Evolutionary conservation across 1,284 basidiomycete species (phyloP), one percentile per base, ranked within the genome.

Genomic region (Fomes fomentarius): DNA sequence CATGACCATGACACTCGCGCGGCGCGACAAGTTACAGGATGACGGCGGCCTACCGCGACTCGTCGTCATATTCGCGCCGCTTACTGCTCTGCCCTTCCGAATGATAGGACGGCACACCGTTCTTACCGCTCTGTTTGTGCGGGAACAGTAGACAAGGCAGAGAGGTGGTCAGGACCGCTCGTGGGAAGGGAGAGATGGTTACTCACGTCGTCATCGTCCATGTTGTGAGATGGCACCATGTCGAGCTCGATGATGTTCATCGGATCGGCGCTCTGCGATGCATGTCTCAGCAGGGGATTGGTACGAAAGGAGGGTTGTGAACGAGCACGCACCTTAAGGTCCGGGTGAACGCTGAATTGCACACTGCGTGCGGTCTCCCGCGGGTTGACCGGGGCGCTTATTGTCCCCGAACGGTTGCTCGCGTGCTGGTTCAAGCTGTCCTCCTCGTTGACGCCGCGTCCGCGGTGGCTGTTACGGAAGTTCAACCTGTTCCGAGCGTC

Each of bases 381-480:
- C 9, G 52, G 41, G 10, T 42, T 50, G 6, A 26, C 40, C 28
- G 55, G 50, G 14, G 21, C 42, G n/a, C 45, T 52, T 11, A 49
- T n/a, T n/a, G 56, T 26, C 14, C 51, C 56, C 1, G 59, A 58
- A 17, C 56, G 53, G 40, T 54, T 51, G 54, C 54, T 54, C 33
- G 62, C 58, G 47, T 57, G 51, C 56, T 62, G 63, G 55, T 64
- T 65, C 45, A 62, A 17, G 50, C 51, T 57, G 35, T 69, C 66
- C 53, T 76, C 74, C 52, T 74, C 74, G n/a, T 74, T 62, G 19
- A 74, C 14, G n/a, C 74, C 75, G 4, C 62, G 64, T 0, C 74
- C 74, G 4, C 52, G 61, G 30, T 52, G 58, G 2, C 65, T 53
- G 21, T 67, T 60, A 30, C 74, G 74, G 52, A 63, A 65, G 52